Evolutionary conservation across 495 filamentous ascomycete genomes (phyloP), one percentile per base, ranked within the genome.

Genomic region (Podospora bellae-mahoneyi): DNA sequence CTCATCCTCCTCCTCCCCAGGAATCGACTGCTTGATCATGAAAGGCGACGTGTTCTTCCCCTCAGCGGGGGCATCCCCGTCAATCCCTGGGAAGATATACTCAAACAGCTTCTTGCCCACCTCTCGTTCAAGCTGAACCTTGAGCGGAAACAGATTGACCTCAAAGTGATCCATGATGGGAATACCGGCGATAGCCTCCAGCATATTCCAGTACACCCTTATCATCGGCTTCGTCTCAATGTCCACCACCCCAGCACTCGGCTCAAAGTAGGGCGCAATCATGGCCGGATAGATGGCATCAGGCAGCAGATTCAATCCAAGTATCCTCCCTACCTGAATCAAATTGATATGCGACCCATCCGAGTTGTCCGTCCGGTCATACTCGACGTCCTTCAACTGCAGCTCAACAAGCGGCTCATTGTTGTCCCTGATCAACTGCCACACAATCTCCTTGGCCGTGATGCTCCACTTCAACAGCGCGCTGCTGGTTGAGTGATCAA

Each of bases 81-180:
- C 80, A 19, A 82, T 78, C 39, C 90, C 92, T 0, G 95, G 95
- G 80, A 99, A 99, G 68, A 98, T 92, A 79, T 99, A 99, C 78
- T 98, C 94, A 73, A 98, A 97, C 20, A 99, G 84, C 76, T 89
- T 94, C 75, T 96, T 93, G 10, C 94, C 95, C 64, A 98, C 87
- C 72, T 98, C 94, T 23, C 87, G 88, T 79, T 99, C 95, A 27
- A 99, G 84, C 76, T 99, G 96, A 32, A 99, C 87, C 75, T 92
- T 96, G 72, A 99, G 85, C 1, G 95, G 95, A 76, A 95, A 93
- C 10, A 98, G 80, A 68, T 93, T 91, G 62, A 99, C 91, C 77
- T 99, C 95, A 71, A 99, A 99, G 74, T 96, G 91, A 70, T 98
- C 94, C 83, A 98, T 89, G 59, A 99, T 94, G 1, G 95, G 93